Evolutionary conservation across 2,329 filamentous ascomycete species (phyloP), one percentile per base, ranked within the genome.

Genomic region (Plectosphaerella plurivora): DNA sequence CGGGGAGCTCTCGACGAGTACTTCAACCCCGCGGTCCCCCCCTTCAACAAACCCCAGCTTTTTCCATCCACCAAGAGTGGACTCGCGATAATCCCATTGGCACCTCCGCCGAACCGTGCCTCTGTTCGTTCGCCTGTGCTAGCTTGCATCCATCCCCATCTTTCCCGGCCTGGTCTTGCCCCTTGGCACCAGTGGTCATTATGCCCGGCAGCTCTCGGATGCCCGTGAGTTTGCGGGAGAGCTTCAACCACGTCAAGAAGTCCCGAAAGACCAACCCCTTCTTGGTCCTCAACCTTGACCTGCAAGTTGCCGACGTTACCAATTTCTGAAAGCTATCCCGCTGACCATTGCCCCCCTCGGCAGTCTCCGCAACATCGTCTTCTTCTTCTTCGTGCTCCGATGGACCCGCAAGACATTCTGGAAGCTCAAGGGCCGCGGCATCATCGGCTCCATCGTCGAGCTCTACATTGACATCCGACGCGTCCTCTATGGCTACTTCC

Each of bases 401-500:
- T 88, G 91, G 78, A 82, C 87, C 33, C 89, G 91, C 59, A 89
- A 88, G 64, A 81, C 83, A 25, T 87, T 90, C 67, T 88, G 91
- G 74, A 89, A 94, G 65, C 79, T 97, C 60, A 90, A 89, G 64
- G 94, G 94, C 60, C 91, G 94, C 67, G 94, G 94, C 59, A 69
- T 94, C 62, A 72, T 96, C 65, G 93, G 93, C 57, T 89, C 89
- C 53, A 64, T 91, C 55, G 75, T 83, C 63, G 86, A 93, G 69
- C 72, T 89, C 57, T 97, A 94, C 75, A 74, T 77, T 57, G 80
- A 85, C 57, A 65, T 87, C 56, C 87, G 87, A 57, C 84, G 90
- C 57, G 82, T 85, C 56, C 77, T 88, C 49, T 99, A 96, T 70
- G 89, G 89, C 56, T 80, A 91, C 65, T 94, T 99, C 74, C 80